Conservation (phyloP, 1,139 yeast species). For the Yamadazyma oceani region DNA sequence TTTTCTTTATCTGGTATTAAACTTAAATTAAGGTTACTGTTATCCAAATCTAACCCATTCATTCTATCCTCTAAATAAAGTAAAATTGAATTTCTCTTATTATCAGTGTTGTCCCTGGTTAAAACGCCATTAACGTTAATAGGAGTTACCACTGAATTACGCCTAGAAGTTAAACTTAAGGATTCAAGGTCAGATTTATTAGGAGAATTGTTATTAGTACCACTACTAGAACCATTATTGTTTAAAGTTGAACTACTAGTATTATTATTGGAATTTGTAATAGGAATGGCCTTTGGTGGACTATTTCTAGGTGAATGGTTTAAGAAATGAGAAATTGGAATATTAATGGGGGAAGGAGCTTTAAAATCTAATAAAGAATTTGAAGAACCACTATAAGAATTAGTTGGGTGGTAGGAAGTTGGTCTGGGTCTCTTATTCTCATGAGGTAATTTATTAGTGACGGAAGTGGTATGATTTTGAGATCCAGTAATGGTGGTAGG, state of each 20-base stretch:
- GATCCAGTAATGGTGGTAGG: slow-evolving; percentile 9
- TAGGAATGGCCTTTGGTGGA: slow-evolving; percentile 14
- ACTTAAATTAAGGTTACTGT: slow-evolving; percentile 1
- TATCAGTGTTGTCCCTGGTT: slow-evolving; percentile 32
- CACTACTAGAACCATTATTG: slow-evolving; percentile 28
- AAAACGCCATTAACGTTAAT: slow-evolving; percentile 50
- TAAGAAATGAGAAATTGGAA: slow-evolving; percentile 37
- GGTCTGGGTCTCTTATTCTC: slow-evolving; percentile 68
- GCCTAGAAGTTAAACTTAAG: slow-evolving; percentile 24
- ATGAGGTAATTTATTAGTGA: slow-evolving; percentile 37
- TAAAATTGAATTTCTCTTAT: slow-evolving; percentile 43
- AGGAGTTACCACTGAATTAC: slow-evolving; percentile 47
- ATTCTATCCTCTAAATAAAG: slow-evolving; percentile 49
- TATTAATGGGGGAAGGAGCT: slow-evolving; percentile 31
- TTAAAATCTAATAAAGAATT: slow-evolving; percentile 30
- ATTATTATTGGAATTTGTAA: slow-evolving; percentile 26
- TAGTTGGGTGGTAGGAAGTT: slow-evolving; percentile 77
- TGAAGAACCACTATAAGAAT: slow-evolving; percentile 70
- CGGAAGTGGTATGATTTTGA: not conserved
- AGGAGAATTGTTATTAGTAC: slow-evolving; percentile 12
- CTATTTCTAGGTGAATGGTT: slow-evolving; percentile 37
- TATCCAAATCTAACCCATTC: slow-evolving; percentile 42
- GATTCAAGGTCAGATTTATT: slow-evolving; percentile 18
- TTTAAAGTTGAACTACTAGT: slow-evolving; percentile 37
- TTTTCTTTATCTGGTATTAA: slow-evolving; percentile 8